Evolutionary conservation across 1,284 basidiomycete genomes (phyloP).

Genomic region (Boletus semigastroideus): DNA sequence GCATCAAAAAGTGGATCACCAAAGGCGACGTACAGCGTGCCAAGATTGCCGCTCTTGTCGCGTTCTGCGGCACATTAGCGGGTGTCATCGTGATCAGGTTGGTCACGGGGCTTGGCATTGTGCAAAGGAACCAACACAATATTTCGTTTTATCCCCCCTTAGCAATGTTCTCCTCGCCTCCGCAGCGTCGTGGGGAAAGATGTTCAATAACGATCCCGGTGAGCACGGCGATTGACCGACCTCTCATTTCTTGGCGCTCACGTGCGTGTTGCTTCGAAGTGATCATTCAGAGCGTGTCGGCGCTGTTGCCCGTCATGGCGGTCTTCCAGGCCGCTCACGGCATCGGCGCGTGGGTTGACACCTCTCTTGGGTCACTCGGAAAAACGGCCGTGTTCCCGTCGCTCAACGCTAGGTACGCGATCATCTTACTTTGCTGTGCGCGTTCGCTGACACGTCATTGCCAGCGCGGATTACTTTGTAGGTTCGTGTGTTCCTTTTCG

Average conservation of each 20-base stretch:
- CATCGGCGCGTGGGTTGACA: conserved; percentile 25
- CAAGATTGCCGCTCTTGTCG: conserved; percentile 23
- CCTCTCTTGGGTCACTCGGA: conserved; percentile 21
- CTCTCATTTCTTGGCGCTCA: not conserved
- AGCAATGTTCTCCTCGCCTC: conserved; percentile 21
- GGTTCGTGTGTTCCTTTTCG: conserved; percentile 15
- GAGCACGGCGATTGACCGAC: not conserved
- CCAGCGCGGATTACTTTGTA: conserved; percentile 22
- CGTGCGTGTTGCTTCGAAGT: conserved; percentile 5
- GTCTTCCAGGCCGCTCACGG: conserved; percentile 25
- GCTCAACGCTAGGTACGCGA: conserved; percentile 23
- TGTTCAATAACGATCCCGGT: conserved; percentile 30
- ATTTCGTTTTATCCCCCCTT: not conserved
- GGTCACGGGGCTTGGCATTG: not conserved
- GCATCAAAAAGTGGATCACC: conserved; percentile 22
- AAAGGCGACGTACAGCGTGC: conserved; percentile 24
- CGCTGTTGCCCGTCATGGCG: conserved; percentile 23
- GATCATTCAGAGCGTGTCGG: conserved; percentile 19
- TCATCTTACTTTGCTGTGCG: not conserved
- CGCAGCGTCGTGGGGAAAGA: conserved; percentile 22
- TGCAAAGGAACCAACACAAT: too few relatives aligned
- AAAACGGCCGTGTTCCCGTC: conserved; percentile 29
- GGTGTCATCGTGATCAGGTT: conserved; percentile 21
- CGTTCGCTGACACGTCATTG: conserved; percentile 4
- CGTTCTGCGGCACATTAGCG: conserved; percentile 19